These are phyloP conservation scores for Colletotrichum sp. DNA, from an alignment of 2,329 filamentous ascomycete species.

Conservation along the genomic window DNA sequence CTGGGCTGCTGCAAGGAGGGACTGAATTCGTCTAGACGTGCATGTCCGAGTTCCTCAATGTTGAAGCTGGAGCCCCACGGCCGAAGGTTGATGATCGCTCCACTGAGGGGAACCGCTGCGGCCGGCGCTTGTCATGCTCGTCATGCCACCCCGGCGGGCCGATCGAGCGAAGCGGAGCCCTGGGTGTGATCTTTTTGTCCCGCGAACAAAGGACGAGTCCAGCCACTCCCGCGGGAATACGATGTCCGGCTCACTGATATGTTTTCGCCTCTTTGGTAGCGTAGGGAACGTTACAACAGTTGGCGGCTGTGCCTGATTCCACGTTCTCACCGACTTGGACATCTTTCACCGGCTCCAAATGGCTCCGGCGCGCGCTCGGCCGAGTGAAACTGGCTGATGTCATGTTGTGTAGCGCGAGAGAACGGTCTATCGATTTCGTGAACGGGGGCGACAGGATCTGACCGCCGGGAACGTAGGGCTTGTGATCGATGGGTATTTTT, in stretches of 20 bases:
- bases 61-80: not conserved
- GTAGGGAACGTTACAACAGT: constrained; percentile 8
- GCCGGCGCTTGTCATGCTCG: not conserved
- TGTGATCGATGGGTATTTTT: not conserved
- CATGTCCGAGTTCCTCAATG: not conserved
- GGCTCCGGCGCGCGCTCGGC: not conserved
- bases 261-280: not conserved
- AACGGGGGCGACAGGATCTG: not conserved
- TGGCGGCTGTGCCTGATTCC: not conserved
- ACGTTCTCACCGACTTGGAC: not conserved
- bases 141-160: not conserved
- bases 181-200: not conserved
- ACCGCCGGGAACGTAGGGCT: not conserved
- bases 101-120: not conserved
- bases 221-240: not conserved
- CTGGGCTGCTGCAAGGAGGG: not conserved
- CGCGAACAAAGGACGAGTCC: not conserved
- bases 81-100: not conserved
- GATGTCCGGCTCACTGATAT: not conserved
- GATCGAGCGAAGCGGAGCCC: not conserved
- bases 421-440: not conserved
- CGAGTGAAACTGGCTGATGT: not conserved
- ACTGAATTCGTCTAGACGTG: not conserved
- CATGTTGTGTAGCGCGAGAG: not conserved
- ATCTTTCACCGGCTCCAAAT: not conserved